Evolutionary conservation across 2,329 filamentous ascomycete genomes (phyloP).

Genomic region (Chrysosporium queenslandicum): DNA sequence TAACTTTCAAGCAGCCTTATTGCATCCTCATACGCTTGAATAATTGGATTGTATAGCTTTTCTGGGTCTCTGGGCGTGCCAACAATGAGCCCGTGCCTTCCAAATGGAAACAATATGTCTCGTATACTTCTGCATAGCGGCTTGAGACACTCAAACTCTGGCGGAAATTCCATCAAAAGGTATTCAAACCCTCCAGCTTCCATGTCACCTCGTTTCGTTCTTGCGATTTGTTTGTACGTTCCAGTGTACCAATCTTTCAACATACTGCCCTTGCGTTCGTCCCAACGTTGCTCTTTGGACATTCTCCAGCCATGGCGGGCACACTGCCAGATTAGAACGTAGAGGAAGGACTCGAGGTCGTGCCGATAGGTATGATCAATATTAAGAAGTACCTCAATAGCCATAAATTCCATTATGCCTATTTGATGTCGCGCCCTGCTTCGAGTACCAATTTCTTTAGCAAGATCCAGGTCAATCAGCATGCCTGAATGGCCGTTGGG

Average conservation of each 20-base stretch:
- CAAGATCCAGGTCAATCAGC: slow-evolving; percentile 31
- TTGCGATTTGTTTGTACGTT: slow-evolving; percentile 21
- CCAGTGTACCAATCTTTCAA: slow-evolving; percentile 23
- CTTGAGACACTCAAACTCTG: slow-evolving; percentile 21
- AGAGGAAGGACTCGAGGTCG: background rate
- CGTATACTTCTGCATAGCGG: slow-evolving; percentile 20
- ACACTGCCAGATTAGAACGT: background rate
- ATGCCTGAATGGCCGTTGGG: slow-evolving; percentile 20
- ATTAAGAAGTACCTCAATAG: slow-evolving; percentile 22
- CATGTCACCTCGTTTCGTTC: slow-evolving; percentile 18
- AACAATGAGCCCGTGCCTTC: slow-evolving; percentile 8
- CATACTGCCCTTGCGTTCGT: slow-evolving; percentile 3
- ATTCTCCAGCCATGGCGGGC: slow-evolving; percentile 5
- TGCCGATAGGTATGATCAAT: background rate
- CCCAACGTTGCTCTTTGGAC: background rate
- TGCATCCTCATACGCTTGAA: slow-evolving; percentile 17
- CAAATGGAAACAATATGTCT: slow-evolving; percentile 16
- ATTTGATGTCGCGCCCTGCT: slow-evolving; percentile 12
- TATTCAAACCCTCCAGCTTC: slow-evolving; percentile 19
- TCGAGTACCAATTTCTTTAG: slow-evolving; percentile 21
- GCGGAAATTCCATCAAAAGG: slow-evolving; percentile 21
- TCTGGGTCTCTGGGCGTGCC: slow-evolving; percentile 16
- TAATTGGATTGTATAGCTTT: slow-evolving; percentile 17
- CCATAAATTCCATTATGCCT: slow-evolving; percentile 11
- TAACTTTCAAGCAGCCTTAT: slow-evolving; percentile 1